A percentile compares a stretch with the other conserved stretches of the same genome.
Evolutionary conservation across 2,329 filamentous ascomycete genomes (phyloP).

Genomic region (Fusarium sp.): DNA sequence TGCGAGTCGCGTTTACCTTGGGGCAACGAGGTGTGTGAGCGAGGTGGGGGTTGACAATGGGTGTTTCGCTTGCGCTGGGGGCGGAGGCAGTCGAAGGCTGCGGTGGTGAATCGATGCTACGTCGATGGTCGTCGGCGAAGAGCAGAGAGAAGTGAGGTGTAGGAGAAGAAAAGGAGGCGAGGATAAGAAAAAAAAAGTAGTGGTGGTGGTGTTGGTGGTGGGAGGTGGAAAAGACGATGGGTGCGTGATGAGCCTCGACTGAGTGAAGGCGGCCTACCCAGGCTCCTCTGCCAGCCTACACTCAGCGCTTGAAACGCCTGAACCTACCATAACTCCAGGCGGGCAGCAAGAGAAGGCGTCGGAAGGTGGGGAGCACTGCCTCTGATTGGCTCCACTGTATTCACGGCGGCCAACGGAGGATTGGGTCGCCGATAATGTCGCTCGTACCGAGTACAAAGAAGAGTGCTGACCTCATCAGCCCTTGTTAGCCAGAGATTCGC

Average conservation of each 20-base stretch:
- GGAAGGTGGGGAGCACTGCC: constrained; percentile 44
- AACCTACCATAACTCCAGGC: neutral
- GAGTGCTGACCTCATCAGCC: constrained; percentile 19
- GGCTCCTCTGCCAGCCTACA: constrained; percentile 4
- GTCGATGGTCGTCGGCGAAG: neutral
- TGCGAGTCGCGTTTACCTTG: constrained; percentile 28
- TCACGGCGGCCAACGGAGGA: constrained; percentile 10
- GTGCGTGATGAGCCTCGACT: constrained; percentile 41
- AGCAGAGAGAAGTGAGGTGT: neutral
- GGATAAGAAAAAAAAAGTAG: constrained; percentile 4
- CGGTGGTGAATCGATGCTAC: neutral
- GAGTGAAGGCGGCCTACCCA: constrained; percentile 27
- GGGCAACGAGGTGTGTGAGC: constrained; percentile 16
- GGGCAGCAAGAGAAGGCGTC: constrained; percentile 19
- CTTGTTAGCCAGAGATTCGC: neutral
- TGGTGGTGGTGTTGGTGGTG: constrained; percentile 25
- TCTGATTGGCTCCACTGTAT: constrained; percentile 43
- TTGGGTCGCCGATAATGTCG: constrained; percentile 6
- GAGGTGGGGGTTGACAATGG: constrained; percentile 26
- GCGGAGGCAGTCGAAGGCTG: neutral
- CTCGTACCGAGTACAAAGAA: constrained; percentile 2
- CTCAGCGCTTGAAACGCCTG: constrained; percentile 5
- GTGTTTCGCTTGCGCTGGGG: constrained; percentile 17
- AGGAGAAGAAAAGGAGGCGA: neutral
- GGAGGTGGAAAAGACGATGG: constrained; percentile 32